phyloP scores from a whole-genome alignment of 2,329 filamentous ascomycete species.

The Scolecobasidium constrictum region DNA sequence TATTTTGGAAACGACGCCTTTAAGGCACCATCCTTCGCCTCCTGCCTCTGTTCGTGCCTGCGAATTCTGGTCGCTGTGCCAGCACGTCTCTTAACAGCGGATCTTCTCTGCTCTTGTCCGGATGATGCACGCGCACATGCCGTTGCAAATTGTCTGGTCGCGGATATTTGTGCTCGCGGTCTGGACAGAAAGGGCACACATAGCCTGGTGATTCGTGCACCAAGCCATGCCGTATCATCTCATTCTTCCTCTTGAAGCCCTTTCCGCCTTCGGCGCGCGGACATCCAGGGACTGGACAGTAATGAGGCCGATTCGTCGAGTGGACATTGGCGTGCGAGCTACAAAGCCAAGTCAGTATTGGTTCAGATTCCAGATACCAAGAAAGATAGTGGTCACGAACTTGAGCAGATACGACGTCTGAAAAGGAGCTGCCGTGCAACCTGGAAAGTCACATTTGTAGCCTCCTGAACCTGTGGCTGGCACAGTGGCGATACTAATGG shows the following conservation, averaged over 20 bases:
- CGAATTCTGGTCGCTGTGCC: conserved; percentile 74
- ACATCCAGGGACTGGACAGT: conserved; percentile 48
- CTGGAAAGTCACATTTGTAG: conserved; percentile 49
- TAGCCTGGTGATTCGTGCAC: conserved; percentile 94
- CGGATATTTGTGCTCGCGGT: conserved; percentile 88
- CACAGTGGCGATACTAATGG: conserved; percentile 6
- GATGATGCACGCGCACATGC: conserved; percentile 86
- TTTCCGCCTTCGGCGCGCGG: conserved; percentile 50
- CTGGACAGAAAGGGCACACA: conserved; percentile 89
- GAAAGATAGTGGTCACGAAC: conserved; percentile 29
- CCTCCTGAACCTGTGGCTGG: conserved; percentile 21
- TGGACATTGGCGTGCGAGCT: conserved; percentile 64
- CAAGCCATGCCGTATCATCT: conserved; percentile 67
- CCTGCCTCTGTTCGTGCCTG: conserved; percentile 55
- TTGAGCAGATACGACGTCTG: conserved; percentile 69
- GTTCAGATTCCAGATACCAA: background rate
- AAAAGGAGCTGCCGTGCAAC: conserved; percentile 63
- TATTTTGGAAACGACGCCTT: no score
- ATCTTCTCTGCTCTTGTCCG: conserved; percentile 84
- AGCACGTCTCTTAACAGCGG: conserved; percentile 71
- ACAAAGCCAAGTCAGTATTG: background rate
- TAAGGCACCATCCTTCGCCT: conserved; percentile 5
- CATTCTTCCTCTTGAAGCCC: conserved; percentile 59
- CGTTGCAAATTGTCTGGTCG: conserved; percentile 91
- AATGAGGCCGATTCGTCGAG: conserved; percentile 51